These are phyloP conservation scores for Phytophthora pini DNA, from an alignment of 352 stramenopile genomes.

Conservation along the genomic window DNA sequence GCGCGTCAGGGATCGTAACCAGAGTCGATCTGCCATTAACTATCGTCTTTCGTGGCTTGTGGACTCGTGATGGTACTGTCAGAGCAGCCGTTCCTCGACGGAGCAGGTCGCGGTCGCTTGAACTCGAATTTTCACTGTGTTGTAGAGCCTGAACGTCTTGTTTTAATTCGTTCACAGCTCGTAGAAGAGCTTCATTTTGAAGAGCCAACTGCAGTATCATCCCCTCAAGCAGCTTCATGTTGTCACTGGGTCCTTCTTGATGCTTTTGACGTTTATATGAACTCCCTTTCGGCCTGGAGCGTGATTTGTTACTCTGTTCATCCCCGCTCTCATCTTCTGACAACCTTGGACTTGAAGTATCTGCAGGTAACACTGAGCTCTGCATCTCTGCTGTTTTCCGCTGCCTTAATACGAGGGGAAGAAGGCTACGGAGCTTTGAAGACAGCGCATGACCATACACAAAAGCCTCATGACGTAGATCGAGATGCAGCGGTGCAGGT, in stretches of 20 bases:
- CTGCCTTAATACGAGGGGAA: slow-evolving; percentile 2
- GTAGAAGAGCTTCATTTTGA: slow-evolving; percentile 59
- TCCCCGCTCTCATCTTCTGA: slow-evolving; percentile 15
- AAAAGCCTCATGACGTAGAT: slow-evolving; percentile 6
- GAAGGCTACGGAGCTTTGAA: slow-evolving; percentile 1
- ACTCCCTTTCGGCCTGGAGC: neutral
- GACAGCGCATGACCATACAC: slow-evolving; percentile 6
- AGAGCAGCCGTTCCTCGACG: slow-evolving; percentile 3
- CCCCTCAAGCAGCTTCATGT: slow-evolving; percentile 52
- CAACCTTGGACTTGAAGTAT: slow-evolving; percentile 1
- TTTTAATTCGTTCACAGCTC: slow-evolving; percentile 53
- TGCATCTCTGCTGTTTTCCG: slow-evolving; percentile 20
- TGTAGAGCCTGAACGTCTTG: slow-evolving; percentile 38
- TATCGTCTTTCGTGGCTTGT: slow-evolving; percentile 14
- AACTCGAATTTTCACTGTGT: slow-evolving; percentile 6
- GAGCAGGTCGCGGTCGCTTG: slow-evolving; percentile 18
- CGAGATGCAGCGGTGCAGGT: slow-evolving; percentile 20
- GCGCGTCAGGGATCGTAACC: slow-evolving; percentile 11
- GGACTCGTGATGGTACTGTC: neutral
- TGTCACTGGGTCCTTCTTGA: slow-evolving; percentile 13
- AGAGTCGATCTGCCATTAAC: neutral
- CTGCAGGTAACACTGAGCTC: slow-evolving; percentile 16
- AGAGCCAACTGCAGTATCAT: slow-evolving; percentile 67
- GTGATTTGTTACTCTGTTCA: neutral
- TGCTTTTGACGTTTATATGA: neutral